Conservation (phyloP, 2,329 filamentous ascomycete species). For the Chrysosporium keratinophilum region DNA sequence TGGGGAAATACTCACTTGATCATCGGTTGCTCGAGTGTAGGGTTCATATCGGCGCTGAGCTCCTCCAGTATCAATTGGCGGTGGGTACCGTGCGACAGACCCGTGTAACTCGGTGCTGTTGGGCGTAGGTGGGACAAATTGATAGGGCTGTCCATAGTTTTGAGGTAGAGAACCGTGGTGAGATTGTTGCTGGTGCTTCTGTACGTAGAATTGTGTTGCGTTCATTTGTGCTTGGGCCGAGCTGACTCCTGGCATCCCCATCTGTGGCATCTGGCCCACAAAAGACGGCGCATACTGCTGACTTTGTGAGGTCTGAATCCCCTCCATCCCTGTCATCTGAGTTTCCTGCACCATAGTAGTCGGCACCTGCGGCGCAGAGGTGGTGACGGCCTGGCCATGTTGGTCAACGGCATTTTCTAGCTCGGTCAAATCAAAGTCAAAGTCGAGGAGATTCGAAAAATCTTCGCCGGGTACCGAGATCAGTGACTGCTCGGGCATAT, state of each 20-base stretch:
- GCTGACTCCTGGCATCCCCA: slow-evolving; percentile 13
- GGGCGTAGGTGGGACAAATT: slow-evolving; percentile 39
- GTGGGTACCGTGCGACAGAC: slow-evolving; percentile 32
- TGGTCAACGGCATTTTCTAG: slow-evolving; percentile 31
- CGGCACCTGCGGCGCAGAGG: slow-evolving; percentile 20
- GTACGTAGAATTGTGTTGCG: slow-evolving; percentile 9
- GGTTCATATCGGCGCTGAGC: slow-evolving; percentile 36
- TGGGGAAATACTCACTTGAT: slow-evolving; percentile 30
- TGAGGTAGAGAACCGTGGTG: slow-evolving; percentile 19
- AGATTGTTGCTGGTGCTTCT: slow-evolving; percentile 15
- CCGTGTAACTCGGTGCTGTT: slow-evolving; percentile 42
- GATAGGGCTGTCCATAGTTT: slow-evolving; percentile 16
- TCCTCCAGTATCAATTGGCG: slow-evolving; percentile 32
- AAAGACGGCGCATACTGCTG: slow-evolving; percentile 7
- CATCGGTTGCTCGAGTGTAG: slow-evolving; percentile 34
- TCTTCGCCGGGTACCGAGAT: slow-evolving; percentile 35
- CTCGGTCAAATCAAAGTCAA: slow-evolving; percentile 39
- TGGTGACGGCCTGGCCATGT: slow-evolving; percentile 28
- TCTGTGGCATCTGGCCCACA: slow-evolving; percentile 11
- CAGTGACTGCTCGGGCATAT: slow-evolving; percentile 32
- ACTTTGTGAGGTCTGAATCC: slow-evolving; percentile 11
- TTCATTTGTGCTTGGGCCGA: slow-evolving; percentile 8
- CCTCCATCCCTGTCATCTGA: slow-evolving; percentile 13
- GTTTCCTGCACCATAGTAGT: slow-evolving; percentile 14
- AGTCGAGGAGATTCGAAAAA: slow-evolving; percentile 41